Percentiles rank a stretch among this genome's conserved stretches.
phyloP scores from a whole-genome alignment of 2,329 filamentous ascomycete species.

The Ophiosphaerella narmari region DNA sequence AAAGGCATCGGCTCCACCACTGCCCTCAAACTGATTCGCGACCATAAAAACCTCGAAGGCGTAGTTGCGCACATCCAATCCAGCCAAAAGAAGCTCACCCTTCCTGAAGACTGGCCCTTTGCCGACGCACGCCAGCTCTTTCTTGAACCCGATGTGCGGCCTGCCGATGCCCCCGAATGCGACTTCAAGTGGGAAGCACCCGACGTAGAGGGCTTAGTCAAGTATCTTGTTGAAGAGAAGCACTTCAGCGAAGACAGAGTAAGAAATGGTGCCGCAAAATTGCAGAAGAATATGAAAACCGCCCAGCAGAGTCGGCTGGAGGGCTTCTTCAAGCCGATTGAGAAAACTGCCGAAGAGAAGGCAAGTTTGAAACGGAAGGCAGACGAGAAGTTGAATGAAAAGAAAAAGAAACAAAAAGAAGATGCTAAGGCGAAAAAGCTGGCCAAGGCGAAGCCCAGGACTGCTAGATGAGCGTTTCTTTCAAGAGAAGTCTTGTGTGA shows the following conservation, averaged over 20 bases:
- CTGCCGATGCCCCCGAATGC: slow-evolving; percentile 81
- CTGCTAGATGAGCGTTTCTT: slow-evolving; percentile 10
- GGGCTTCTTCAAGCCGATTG: slow-evolving; percentile 93
- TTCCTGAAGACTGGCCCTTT: slow-evolving; percentile 98
- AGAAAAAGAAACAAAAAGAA: slow-evolving; percentile 93
- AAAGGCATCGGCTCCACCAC: slow-evolving; percentile 93
- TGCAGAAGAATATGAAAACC: slow-evolving; percentile 89
- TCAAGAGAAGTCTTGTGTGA: background rate
- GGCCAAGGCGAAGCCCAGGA: slow-evolving; percentile 76
- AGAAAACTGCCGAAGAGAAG: slow-evolving; percentile 86
- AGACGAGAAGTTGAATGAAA: slow-evolving; percentile 87
- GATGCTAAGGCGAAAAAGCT: slow-evolving; percentile 96
- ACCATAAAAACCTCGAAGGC: slow-evolving; percentile 85
- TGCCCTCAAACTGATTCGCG: slow-evolving; percentile 90
- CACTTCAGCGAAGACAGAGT: slow-evolving; percentile 97
- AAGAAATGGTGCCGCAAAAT: slow-evolving; percentile 72
- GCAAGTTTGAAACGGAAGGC: slow-evolving; percentile 87
- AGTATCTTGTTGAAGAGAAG: slow-evolving; percentile 91
- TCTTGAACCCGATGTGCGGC: slow-evolving; percentile 84
- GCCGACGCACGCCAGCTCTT: slow-evolving; percentile 90
- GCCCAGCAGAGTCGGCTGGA: slow-evolving; percentile 90
- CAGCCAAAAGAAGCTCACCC: slow-evolving; percentile 73
- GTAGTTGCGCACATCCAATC: slow-evolving; percentile 81
- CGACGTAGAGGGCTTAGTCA: slow-evolving; percentile 84
- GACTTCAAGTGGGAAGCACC: slow-evolving; percentile 98